These are phyloP conservation scores for Kluyveromyces aestuarii DNA, from an alignment of 805 yeast genomes.

Conservation along the genomic window DNA sequence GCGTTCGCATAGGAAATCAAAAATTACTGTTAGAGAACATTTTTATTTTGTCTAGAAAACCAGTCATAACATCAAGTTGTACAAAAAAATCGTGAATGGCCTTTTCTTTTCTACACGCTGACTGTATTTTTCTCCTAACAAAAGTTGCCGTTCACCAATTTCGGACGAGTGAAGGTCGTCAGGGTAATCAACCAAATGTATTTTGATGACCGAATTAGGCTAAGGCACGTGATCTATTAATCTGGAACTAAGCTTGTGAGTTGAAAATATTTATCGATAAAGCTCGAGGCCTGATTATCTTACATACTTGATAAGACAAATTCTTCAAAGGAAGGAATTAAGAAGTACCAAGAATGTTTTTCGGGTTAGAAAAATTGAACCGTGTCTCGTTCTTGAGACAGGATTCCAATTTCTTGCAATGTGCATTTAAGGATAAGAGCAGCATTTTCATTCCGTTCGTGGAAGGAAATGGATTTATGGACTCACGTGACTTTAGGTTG, in stretches of 20 bases:
- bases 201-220: too few species aligned
- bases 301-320: too few species aligned
- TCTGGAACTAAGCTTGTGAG: too few species aligned
- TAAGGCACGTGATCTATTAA: too few species aligned
- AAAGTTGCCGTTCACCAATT: background rate
- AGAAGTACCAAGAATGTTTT: constrained; percentile 15
- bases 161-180: background rate
- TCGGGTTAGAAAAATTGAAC: constrained; percentile 42
- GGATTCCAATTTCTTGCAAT: constrained; percentile 37
- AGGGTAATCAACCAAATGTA: background rate
- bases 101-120: background rate
- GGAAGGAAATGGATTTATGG: constrained; percentile 22
- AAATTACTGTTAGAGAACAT: background rate
- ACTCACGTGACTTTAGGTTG: constrained; percentile 1
- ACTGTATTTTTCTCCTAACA: background rate
- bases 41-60: background rate
- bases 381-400: constrained; percentile 49
- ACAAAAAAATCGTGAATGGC: background rate
- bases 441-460: constrained; percentile 34
- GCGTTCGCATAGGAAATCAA: background rate
- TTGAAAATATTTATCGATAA: too few species aligned
- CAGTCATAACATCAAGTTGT: background rate
- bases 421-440: constrained; percentile 34
- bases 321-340: too few species aligned
- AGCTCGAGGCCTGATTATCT: too few species aligned